Percentiles rank a stretch among this genome's conserved stretches.
Conservation (phyloP, 495 filamentous ascomycete genomes). For the Penicillium daleae region DNA sequence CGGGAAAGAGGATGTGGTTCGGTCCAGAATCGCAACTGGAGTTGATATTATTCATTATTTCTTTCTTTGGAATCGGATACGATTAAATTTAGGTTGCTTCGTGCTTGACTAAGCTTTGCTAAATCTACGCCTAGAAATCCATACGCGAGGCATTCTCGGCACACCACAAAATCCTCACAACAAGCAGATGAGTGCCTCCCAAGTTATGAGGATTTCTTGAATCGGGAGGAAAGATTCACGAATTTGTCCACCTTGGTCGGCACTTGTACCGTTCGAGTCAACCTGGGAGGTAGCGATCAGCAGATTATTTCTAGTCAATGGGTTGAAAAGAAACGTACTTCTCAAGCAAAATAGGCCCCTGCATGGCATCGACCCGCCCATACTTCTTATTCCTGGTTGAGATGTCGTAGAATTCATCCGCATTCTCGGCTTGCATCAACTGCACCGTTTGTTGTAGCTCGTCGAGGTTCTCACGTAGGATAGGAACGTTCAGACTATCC, state of each 20-base stretch:
- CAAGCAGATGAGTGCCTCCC: neutral
- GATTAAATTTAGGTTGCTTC: constrained; percentile 12
- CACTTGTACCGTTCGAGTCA: constrained; percentile 65
- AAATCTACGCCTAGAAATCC: neutral
- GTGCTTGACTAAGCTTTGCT: neutral
- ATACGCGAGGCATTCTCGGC: neutral
- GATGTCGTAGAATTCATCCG: constrained; percentile 93
- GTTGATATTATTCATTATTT: constrained; percentile 10
- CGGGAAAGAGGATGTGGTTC: constrained; percentile 6
- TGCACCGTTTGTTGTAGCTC: constrained; percentile 89
- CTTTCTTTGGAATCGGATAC: constrained; percentile 9
- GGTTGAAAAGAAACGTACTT: constrained; percentile 60
- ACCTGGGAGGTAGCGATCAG: constrained; percentile 53
- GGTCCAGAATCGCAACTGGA: neutral
- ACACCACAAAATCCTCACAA: neutral
- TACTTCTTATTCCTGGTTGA: constrained; percentile 88
- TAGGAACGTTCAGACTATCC: constrained; percentile 74
- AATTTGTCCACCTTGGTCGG: constrained; percentile 64
- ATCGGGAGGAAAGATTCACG: constrained; percentile 69
- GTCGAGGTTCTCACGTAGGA: constrained; percentile 83
- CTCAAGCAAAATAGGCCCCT: constrained; percentile 82
- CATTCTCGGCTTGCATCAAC: constrained; percentile 84
- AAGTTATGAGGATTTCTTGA: constrained; percentile 57
- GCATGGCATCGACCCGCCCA: constrained; percentile 84
- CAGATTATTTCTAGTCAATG: constrained; percentile 10